Evolutionary conservation across 2,329 filamentous ascomycete species (phyloP).

Genomic region (Pestalotiopsis sp.): DNA sequence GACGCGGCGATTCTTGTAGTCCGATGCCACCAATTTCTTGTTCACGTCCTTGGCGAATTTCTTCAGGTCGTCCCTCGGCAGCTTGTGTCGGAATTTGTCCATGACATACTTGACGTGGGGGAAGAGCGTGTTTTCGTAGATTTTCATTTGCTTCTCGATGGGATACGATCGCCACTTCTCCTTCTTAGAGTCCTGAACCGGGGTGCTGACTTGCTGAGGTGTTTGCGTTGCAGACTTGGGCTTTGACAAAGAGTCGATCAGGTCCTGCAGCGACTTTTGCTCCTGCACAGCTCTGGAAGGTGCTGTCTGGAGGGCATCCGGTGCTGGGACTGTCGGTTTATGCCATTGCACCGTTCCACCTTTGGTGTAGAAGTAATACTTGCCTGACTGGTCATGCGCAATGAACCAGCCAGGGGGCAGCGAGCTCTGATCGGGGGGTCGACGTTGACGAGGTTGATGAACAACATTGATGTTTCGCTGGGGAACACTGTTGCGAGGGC

Average conservation of each 20-base stretch:
- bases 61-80: slow-evolving; percentile 78
- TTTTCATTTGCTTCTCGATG: slow-evolving; percentile 88
- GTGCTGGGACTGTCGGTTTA: slow-evolving; percentile 70
- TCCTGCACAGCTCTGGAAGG: slow-evolving; percentile 66
- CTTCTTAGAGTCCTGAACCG: slow-evolving; percentile 60
- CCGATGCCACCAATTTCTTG: slow-evolving; percentile 88
- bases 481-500: slow-evolving; percentile 61
- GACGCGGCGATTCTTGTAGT: slow-evolving; percentile 89
- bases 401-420: slow-evolving; percentile 87
- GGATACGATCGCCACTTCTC: slow-evolving; percentile 73
- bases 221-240: slow-evolving; percentile 62
- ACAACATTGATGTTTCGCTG: slow-evolving; percentile 58
- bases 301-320: slow-evolving; percentile 61
- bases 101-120: slow-evolving; percentile 84
- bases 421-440: slow-evolving; percentile 46
- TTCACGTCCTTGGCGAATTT: slow-evolving; percentile 68
- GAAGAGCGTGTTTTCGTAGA: slow-evolving; percentile 93
- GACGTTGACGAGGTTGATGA: slow-evolving; percentile 55
- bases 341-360: slow-evolving; percentile 81
- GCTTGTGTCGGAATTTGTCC: slow-evolving; percentile 83
- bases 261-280: slow-evolving; percentile 78
- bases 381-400: slow-evolving; percentile 70
- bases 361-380: slow-evolving; percentile 84
- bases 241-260: slow-evolving; percentile 83
- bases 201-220: slow-evolving; percentile 60